Evolutionary conservation across 805 yeast species (phyloP).

Genomic region (Clavispora vitiphila): DNA sequence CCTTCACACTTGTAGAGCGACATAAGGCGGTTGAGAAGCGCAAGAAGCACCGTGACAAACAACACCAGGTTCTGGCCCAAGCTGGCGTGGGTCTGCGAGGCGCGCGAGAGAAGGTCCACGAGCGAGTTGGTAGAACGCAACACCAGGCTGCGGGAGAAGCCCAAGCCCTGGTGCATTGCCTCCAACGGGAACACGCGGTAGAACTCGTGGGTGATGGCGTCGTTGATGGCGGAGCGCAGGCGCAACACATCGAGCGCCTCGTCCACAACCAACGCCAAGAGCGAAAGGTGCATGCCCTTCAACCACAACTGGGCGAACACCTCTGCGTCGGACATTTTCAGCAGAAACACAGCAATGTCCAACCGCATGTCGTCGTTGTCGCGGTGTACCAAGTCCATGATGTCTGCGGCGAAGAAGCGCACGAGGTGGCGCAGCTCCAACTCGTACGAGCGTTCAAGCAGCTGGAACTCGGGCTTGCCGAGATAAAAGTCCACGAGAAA

Average conservation of each 20-base stretch:
- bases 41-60: constrained; percentile 8
- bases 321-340: constrained; percentile 13
- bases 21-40: constrained; percentile 21
- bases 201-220: constrained; percentile 11
- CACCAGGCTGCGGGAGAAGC: constrained; percentile 11
- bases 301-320: constrained; percentile 14
- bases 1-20: constrained; percentile 16
- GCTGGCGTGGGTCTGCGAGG: background rate
- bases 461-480: constrained; percentile 5
- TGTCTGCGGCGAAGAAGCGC: constrained; percentile 21
- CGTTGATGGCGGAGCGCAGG: constrained; percentile 5
- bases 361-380: constrained; percentile 14
- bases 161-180: constrained; percentile 12
- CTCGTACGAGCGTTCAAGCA: constrained; percentile 4
- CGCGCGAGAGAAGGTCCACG: background rate
- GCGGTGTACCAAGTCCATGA: constrained; percentile 14
- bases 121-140: constrained; percentile 8
- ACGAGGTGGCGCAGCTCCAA: constrained; percentile 22
- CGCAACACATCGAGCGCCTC: constrained; percentile 24
- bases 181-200: constrained; percentile 23
- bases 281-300: constrained; percentile 25
- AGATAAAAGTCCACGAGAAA: constrained; percentile 30
- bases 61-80: constrained; percentile 8
- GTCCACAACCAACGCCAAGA: constrained; percentile 28
- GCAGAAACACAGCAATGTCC: constrained; percentile 9